Base-by-base conservation (phyloP, 1,284 basidiomycete species). In the Microbotryum saponariae region DNA sequence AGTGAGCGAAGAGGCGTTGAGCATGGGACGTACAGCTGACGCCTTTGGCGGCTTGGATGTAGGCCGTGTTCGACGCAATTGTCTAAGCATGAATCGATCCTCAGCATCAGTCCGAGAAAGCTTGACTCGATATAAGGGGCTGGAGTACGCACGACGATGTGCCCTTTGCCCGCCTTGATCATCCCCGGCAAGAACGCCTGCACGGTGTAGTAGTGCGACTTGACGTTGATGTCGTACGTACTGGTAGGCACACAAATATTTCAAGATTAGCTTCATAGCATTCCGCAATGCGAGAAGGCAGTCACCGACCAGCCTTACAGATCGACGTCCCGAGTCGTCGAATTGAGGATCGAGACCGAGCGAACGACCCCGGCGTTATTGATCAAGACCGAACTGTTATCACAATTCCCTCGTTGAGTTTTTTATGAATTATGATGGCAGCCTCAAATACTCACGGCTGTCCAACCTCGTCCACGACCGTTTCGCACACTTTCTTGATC, bases 321-420 rank as follows among this genome's bases (percentile, higher is more conserved):
- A 66, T 84, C 78, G 47, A 97, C 76, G 71, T 97, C 92, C 51
- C 83, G 80, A 1, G 86, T 80, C 1, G 78, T 79, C 56, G 97
- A 79, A 71, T 93, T 91, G 5, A 92, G 77, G 27, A 97, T 77
- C 0, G 86, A 78, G 72, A 91, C 92, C 33, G 92, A 91, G 75
- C 92, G 87, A 37, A 89, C 89, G 58, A 97, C 84, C n/a, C 92
- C 94, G 1, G 94, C 94, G 72, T 97, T 97, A 77, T 97, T 97
- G 72, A 98, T 80, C 18, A 98, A 77, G 37, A 97, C 82, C 0
- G 94, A 94, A 10, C 64, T 1, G 91, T 89, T 7, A 9, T 7
- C 0, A 10, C 0, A 31, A 10, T 31, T 9, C 31, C 31, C 31
- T 31, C 9, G 1, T 31, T 8, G 10, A 58, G 88, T 81, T 7